Conservation (phyloP, 305 asterid genomes). For the Ruellia speciosa region DNA sequence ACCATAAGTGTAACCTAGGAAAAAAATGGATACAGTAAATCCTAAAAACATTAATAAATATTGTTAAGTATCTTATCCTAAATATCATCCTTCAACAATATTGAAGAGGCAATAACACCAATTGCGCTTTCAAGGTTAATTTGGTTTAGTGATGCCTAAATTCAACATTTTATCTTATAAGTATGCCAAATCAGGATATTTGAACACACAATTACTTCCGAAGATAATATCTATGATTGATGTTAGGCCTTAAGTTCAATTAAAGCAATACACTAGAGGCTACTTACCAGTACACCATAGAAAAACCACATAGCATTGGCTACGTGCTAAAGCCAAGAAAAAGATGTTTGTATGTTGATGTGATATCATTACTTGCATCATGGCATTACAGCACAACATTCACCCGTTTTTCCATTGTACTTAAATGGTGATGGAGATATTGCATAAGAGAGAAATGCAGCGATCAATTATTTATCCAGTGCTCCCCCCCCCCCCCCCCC, state of each 20-base stretch:
- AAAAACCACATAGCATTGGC: neutral
- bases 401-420: too few relatives aligned
- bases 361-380: neutral
- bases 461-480: too few relatives aligned
- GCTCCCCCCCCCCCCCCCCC: too few relatives aligned
- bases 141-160: neutral
- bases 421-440: too few relatives aligned
- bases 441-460: too few relatives aligned
- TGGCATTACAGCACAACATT: too few relatives aligned
- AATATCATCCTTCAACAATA: too few relatives aligned
- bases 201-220: neutral
- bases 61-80: too few relatives aligned
- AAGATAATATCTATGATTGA: neutral
- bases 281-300: neutral
- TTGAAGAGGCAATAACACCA: neutral
- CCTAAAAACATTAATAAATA: too few relatives aligned
- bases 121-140: constrained; percentile 1
- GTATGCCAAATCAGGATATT: constrained; percentile 1
- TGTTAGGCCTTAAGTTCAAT: neutral
- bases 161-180: constrained; percentile 13
- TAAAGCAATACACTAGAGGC: constrained; percentile 2
- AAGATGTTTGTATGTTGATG: neutral
- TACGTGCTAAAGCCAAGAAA: constrained; percentile 1
- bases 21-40: too few relatives aligned
- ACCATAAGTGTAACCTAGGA: too few relatives aligned